phyloP scores from a whole-genome alignment of 805 yeast species.

The Saccharomycopsis sp. region DNA sequence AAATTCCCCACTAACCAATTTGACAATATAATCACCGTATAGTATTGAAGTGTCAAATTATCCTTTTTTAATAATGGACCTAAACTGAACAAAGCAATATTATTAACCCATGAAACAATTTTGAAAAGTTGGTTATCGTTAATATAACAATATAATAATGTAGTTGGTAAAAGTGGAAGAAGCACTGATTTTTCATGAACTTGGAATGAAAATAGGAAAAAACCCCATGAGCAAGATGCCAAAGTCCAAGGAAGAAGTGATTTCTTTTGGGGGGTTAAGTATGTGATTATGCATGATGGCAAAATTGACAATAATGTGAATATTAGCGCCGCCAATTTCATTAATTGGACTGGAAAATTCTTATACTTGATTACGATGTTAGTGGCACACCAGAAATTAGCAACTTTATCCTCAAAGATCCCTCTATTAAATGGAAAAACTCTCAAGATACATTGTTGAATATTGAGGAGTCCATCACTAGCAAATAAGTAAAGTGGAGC shows the following conservation, averaged over 20 bases:
- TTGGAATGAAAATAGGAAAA: slow-evolving; percentile 86
- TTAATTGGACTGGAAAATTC: slow-evolving; percentile 44
- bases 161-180: slow-evolving; percentile 80
- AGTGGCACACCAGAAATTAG: slow-evolving; percentile 95
- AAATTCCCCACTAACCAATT: slow-evolving; percentile 76
- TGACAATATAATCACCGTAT: slow-evolving; percentile 50
- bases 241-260: slow-evolving; percentile 62
- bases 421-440: slow-evolving; percentile 93
- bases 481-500: slow-evolving; percentile 53
- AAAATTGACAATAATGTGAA: slow-evolving; percentile 46
- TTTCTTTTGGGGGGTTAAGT: slow-evolving; percentile 42
- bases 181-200: slow-evolving; percentile 93
- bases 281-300: slow-evolving; percentile 48
- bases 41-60: slow-evolving; percentile 64
- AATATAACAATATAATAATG: slow-evolving; percentile 48
- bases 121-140: slow-evolving; percentile 49
- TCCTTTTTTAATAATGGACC: slow-evolving; percentile 84
- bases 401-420: slow-evolving; percentile 93
- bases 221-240: slow-evolving; percentile 78
- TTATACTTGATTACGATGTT: slow-evolving; percentile 72
- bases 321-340: slow-evolving; percentile 51
- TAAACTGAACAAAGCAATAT: slow-evolving; percentile 76
- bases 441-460: slow-evolving; percentile 53
- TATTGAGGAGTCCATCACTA: slow-evolving; percentile 26
- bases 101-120: slow-evolving; percentile 82